Percentiles rank a stretch among this genome's conserved stretches.
phyloP scores from a whole-genome alignment of 768 basidiomycete species.

The Phlebiopsis gigantea region DNA sequence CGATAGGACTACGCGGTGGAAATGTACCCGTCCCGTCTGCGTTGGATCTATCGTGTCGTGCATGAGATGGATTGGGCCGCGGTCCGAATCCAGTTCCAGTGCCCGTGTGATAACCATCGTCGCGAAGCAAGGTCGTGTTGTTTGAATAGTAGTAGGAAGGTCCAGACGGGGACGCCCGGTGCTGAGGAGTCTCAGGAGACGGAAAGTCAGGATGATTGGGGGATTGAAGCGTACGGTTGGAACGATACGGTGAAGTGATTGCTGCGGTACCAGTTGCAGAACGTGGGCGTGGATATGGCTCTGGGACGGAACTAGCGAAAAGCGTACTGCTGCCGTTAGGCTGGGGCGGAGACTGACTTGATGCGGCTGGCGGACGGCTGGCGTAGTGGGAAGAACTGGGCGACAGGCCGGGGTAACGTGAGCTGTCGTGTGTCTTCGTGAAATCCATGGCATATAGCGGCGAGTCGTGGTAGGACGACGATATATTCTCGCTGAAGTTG shows the following conservation, averaged over 20 bases:
- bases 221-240: conserved; percentile 12
- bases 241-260: conserved; percentile 26
- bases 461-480: conserved; percentile 5
- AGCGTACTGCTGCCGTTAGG: background rate
- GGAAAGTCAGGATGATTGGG: conserved; percentile 5
- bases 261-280: conserved; percentile 52
- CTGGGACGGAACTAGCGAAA: conserved; percentile 37
- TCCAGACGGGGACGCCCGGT: background rate
- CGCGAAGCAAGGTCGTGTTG: conserved; percentile 2
- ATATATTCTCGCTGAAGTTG: background rate
- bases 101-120: conserved; percentile 3
- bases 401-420: conserved; percentile 5
- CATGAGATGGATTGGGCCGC: conserved; percentile 8
- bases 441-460: background rate
- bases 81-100: conserved; percentile 6
- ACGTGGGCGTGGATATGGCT: conserved; percentile 58
- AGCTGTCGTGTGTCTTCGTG: conserved; percentile 10
- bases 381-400: conserved; percentile 1
- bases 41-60: conserved; percentile 11
- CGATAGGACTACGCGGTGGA: conserved; percentile 63
- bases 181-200: conserved; percentile 2
- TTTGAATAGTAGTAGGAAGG: conserved; percentile 1
- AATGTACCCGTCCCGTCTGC: background rate
- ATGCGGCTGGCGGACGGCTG: background rate
- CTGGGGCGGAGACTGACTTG: background rate